Evolutionary conservation across 768 basidiomycete genomes (phyloP).

Genomic region (Mycena vulgaris): DNA sequence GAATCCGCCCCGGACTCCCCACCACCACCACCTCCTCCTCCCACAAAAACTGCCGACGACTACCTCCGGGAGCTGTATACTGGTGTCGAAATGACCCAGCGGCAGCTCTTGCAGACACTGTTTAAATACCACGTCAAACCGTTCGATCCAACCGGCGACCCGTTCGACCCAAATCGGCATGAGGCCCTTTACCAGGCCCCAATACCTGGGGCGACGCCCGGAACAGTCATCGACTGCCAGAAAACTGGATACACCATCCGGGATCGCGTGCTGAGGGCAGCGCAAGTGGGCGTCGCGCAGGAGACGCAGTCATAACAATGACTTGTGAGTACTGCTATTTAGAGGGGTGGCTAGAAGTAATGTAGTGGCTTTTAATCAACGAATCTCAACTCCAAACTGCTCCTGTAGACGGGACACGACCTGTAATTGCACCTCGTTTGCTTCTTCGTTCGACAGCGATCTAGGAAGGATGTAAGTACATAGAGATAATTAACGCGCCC

Average conservation of each 20-base stretch:
- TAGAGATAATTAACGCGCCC: slow-evolving; percentile 1
- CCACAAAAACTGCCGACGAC: slow-evolving; percentile 69
- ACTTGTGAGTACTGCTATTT: slow-evolving; percentile 41
- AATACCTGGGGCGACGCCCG: slow-evolving; percentile 90
- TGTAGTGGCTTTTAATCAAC: slow-evolving; percentile 68
- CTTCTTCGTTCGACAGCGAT: slow-evolving; percentile 91
- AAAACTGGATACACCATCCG: slow-evolving; percentile 96
- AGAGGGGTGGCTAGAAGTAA: slow-evolving; percentile 51
- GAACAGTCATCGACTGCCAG: slow-evolving; percentile 91
- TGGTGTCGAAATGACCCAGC: slow-evolving; percentile 94
- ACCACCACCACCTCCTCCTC: slow-evolving; percentile 43
- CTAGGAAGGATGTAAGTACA: slow-evolving; percentile 54
- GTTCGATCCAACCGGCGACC: slow-evolving; percentile 93
- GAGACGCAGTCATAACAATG: slow-evolving; percentile 60
- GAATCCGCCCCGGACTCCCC: slow-evolving; percentile 47
- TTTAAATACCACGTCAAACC: slow-evolving; percentile 93
- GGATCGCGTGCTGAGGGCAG: slow-evolving; percentile 92
- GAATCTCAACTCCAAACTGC: slow-evolving; percentile 88
- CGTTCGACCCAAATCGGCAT: slow-evolving; percentile 95
- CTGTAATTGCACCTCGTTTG: slow-evolving; percentile 81
- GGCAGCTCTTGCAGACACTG: slow-evolving; percentile 89
- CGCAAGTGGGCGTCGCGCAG: slow-evolving; percentile 96
- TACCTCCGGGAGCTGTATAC: slow-evolving; percentile 82
- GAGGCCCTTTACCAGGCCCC: slow-evolving; percentile 97
- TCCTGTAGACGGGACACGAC: slow-evolving; percentile 71